Conservation (phyloP, 768 basidiomycete species). For the Russula dissimulans region DNA sequence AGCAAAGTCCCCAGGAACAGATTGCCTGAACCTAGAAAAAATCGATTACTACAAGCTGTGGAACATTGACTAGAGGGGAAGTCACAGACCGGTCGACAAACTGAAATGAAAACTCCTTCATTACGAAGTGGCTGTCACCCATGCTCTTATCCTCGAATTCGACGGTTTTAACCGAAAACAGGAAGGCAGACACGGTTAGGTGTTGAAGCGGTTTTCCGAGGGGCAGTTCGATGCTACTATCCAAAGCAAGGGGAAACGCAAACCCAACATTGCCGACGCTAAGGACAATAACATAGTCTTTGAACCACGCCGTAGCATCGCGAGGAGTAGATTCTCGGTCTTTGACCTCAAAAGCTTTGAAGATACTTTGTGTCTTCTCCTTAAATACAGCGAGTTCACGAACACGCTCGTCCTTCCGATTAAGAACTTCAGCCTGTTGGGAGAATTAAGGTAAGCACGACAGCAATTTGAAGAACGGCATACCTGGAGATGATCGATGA, state of each 20-base stretch:
- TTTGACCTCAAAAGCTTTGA: conserved; percentile 66
- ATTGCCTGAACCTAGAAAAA: conserved; percentile 64
- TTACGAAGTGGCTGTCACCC: conserved; percentile 67
- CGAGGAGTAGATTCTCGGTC: conserved; percentile 31
- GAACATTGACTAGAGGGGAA: not conserved
- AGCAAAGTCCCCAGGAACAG: conserved; percentile 56
- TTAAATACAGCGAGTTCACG: conserved; percentile 76
- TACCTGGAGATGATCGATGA: conserved; percentile 79
- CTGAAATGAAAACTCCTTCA: conserved; percentile 72
- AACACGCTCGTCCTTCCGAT: conserved; percentile 66
- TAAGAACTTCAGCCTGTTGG: conserved; percentile 60
- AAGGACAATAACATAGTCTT: conserved; percentile 44
- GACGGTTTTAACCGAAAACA: conserved; percentile 74
- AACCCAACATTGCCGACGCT: conserved; percentile 67
- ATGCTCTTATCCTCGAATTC: conserved; percentile 64
- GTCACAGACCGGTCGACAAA: conserved; percentile 62
- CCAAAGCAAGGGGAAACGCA: conserved; percentile 74
- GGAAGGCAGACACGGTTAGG: conserved; percentile 61
- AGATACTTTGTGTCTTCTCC: conserved; percentile 63
- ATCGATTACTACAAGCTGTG: not conserved
- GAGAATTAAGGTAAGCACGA: conserved; percentile 16
- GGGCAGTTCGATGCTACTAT: conserved; percentile 46
- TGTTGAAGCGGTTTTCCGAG: conserved; percentile 32
- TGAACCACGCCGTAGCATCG: conserved; percentile 41
- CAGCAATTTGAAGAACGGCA: not conserved